phyloP scores from a whole-genome alignment of 805 yeast species.

The Suhomyces sp. region DNA sequence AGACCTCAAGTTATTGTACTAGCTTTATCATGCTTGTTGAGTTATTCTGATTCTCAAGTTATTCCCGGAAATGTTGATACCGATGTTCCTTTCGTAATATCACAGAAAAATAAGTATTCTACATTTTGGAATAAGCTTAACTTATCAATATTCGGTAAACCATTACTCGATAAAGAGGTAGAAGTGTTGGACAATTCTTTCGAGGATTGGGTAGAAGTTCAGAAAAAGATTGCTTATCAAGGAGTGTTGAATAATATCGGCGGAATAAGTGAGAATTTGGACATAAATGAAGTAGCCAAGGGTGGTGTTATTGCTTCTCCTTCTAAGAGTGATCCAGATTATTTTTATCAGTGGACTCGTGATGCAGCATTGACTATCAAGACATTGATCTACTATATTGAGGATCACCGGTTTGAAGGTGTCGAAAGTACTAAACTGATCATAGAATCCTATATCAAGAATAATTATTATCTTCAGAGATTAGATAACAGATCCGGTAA shows the following conservation, averaged over 20 bases:
- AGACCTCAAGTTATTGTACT: neutral
- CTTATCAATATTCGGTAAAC: neutral
- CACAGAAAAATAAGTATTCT: neutral
- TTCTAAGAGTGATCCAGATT: constrained; percentile 66
- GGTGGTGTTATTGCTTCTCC: constrained; percentile 90
- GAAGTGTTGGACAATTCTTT: constrained; percentile 26
- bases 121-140: neutral
- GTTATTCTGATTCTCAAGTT: neutral
- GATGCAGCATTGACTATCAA: constrained; percentile 82
- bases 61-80: neutral
- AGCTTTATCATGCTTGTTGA: neutral
- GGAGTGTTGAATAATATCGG: constrained; percentile 56
- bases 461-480: constrained; percentile 60
- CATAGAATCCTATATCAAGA: constrained; percentile 62
- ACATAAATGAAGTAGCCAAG: constrained; percentile 35
- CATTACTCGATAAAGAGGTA: neutral
- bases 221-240: constrained; percentile 41
- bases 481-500: constrained; percentile 66
- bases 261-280: constrained; percentile 37
- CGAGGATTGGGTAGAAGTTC: constrained; percentile 47
- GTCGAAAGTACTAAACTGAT: constrained; percentile 17
- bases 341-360: constrained; percentile 87
- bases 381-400: constrained; percentile 55
- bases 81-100: neutral
- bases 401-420: constrained; percentile 33